These are phyloP conservation scores for Dysphania ambrosioides DNA, from an alignment of 148 eudicot genomes.

Conservation along the genomic window DNA sequence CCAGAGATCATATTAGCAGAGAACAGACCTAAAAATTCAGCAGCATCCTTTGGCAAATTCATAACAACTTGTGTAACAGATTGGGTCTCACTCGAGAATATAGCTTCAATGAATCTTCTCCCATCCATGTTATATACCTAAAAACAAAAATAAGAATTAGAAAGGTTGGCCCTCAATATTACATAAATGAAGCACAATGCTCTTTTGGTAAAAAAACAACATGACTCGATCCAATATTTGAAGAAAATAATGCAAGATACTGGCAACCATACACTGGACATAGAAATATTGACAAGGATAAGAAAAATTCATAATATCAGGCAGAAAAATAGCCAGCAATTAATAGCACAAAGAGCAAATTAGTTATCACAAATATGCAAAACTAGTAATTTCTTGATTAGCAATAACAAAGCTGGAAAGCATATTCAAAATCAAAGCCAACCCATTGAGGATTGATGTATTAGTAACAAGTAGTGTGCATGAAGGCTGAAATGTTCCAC, in stretches of 20 bases:
- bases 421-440: not conserved
- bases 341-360: not conserved
- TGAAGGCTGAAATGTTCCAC: not conserved
- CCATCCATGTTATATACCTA: slow-evolving; percentile 95
- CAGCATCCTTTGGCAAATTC: slow-evolving; percentile 91
- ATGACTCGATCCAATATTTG: not conserved
- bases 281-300: not conserved
- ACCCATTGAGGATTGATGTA: not conserved
- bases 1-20: not conserved
- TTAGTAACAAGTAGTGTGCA: not conserved
- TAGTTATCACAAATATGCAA: not conserved
- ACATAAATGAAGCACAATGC: slow-evolving; percentile 5
- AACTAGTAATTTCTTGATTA: not conserved
- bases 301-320: not conserved
- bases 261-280: not conserved
- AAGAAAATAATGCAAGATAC: not conserved
- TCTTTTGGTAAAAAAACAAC: not conserved
- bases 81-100: slow-evolving; percentile 49
- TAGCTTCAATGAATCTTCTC: slow-evolving; percentile 72
- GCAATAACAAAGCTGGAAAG: not conserved
- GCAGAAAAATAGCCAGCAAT: not conserved
- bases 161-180: not conserved
- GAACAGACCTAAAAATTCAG: slow-evolving; percentile 70
- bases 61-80: slow-evolving; percentile 84
- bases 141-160: slow-evolving; percentile 22